Evolutionary conservation across 1,139 yeast species (phyloP).

Genomic region (Suhomyces atakaporum): DNA sequence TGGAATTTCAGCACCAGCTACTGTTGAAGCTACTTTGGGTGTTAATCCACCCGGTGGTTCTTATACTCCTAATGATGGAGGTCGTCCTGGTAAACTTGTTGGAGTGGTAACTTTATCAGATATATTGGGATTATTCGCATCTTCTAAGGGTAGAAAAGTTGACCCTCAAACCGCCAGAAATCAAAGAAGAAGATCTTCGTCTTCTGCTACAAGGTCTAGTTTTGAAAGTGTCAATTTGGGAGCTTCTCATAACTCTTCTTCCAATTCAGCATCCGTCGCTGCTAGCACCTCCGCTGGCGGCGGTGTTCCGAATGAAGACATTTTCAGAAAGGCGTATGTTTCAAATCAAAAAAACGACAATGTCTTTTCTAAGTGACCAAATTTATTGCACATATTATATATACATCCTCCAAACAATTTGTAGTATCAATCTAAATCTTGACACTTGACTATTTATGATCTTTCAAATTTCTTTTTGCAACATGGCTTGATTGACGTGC

Average conservation of each 20-base stretch:
- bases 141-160: constrained; percentile 61
- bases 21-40: constrained; percentile 24
- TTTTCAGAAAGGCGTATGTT: constrained; percentile 22
- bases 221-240: constrained; percentile 26
- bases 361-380: constrained; percentile 10
- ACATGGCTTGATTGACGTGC: no score
- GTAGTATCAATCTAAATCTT: no score
- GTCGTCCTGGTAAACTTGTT: constrained; percentile 68
- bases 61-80: constrained; percentile 15
- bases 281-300: constrained; percentile 8
- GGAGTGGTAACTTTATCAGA: constrained; percentile 94
- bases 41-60: constrained; percentile 13
- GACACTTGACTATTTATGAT: no score
- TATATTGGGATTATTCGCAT: constrained; percentile 77
- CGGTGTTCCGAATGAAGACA: constrained; percentile 17
- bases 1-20: constrained; percentile 6
- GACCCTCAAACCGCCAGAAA: constrained; percentile 87
- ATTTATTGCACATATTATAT: constrained; percentile 2
- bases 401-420: no score
- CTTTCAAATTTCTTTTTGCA: no score
- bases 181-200: constrained; percentile 74
- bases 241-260: constrained; percentile 1
- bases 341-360: constrained; percentile 11
- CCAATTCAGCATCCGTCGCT: constrained; percentile 6
- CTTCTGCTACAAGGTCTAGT: constrained; percentile 45